Evolutionary conservation across 2,329 filamentous ascomycete species (phyloP).

Genomic region (Phoma sp.): DNA sequence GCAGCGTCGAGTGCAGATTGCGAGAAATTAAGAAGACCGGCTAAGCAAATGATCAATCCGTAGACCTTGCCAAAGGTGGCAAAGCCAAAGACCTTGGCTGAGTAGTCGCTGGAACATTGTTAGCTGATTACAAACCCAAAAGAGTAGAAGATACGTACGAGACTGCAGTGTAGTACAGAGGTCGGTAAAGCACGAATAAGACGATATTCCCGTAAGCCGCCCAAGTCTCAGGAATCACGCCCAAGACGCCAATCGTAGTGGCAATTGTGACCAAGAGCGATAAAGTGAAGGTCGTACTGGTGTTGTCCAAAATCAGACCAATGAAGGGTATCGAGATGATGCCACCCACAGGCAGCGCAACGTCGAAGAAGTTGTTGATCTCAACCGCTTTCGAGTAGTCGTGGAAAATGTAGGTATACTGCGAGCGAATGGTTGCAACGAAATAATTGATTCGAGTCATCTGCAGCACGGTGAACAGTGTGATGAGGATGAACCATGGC

Average conservation of each 20-base stretch:
- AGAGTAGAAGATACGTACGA: slow-evolving; percentile 57
- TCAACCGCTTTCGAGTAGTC: slow-evolving; percentile 67
- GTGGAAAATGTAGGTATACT: slow-evolving; percentile 79
- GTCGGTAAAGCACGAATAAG: slow-evolving; percentile 84
- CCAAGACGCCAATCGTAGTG: slow-evolving; percentile 77
- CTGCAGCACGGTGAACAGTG: slow-evolving; percentile 73
- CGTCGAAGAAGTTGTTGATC: slow-evolving; percentile 86
- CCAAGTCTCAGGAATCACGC: slow-evolving; percentile 73
- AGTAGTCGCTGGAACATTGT: slow-evolving; percentile 68
- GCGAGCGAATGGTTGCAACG: slow-evolving; percentile 82
- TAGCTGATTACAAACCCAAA: slow-evolving; percentile 3
- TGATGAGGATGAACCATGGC: slow-evolving; percentile 86
- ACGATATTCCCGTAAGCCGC: slow-evolving; percentile 78
- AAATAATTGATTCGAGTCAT: slow-evolving; percentile 90
- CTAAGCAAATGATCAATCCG: slow-evolving; percentile 84
- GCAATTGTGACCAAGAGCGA: slow-evolving; percentile 73
- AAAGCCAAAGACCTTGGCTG: slow-evolving; percentile 91
- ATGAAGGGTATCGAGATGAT: slow-evolving; percentile 88
- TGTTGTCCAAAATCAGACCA: slow-evolving; percentile 78
- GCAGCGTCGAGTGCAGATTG: slow-evolving; percentile 81
- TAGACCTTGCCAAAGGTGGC: slow-evolving; percentile 93
- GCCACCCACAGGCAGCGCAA: slow-evolving; percentile 83
- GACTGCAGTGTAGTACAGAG: slow-evolving; percentile 90
- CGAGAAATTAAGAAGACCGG: slow-evolving; percentile 83
- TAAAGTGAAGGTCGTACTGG: slow-evolving; percentile 75